Evolutionary conservation across 768 basidiomycete genomes (phyloP).

Genomic region (Kwoniella dejecticola): DNA sequence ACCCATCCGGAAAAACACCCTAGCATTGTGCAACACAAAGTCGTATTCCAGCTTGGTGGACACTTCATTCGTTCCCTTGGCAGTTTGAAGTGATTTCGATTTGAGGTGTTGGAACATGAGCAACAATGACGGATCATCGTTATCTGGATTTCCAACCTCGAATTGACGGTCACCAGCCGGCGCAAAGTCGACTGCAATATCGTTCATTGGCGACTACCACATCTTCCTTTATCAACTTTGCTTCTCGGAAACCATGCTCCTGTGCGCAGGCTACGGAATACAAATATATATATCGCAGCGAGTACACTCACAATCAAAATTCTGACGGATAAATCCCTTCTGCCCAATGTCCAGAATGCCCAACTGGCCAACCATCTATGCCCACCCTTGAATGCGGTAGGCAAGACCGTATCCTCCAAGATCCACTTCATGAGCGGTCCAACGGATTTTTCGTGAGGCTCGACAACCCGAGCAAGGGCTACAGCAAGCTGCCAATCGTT

Average conservation of each 20-base stretch:
- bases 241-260: no score
- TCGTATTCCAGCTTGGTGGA: constrained; percentile 86
- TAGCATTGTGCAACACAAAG: constrained; percentile 90
- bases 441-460: constrained; percentile 64
- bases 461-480: constrained; percentile 79
- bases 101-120: constrained; percentile 86
- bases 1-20: constrained; percentile 96
- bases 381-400: constrained; percentile 79
- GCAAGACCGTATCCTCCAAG: constrained; percentile 73
- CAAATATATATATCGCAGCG: neutral
- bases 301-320: constrained; percentile 72
- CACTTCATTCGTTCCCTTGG: constrained; percentile 85
- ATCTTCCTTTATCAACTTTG: no score
- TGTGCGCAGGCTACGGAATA: constrained; percentile 23
- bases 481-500: constrained; percentile 88
- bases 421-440: constrained; percentile 75
- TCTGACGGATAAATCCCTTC: constrained; percentile 84
- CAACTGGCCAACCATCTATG: constrained; percentile 93
- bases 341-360: constrained; percentile 92
- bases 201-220: constrained; percentile 44
- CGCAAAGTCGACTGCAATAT: constrained; percentile 35
- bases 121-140: constrained; percentile 91
- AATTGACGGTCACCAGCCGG: constrained; percentile 14
- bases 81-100: constrained; percentile 86
- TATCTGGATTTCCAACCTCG: constrained; percentile 75